These are phyloP conservation scores for Urtica urens DNA, from an alignment of 306 rosid genomes.

Conservation along the genomic window DNA sequence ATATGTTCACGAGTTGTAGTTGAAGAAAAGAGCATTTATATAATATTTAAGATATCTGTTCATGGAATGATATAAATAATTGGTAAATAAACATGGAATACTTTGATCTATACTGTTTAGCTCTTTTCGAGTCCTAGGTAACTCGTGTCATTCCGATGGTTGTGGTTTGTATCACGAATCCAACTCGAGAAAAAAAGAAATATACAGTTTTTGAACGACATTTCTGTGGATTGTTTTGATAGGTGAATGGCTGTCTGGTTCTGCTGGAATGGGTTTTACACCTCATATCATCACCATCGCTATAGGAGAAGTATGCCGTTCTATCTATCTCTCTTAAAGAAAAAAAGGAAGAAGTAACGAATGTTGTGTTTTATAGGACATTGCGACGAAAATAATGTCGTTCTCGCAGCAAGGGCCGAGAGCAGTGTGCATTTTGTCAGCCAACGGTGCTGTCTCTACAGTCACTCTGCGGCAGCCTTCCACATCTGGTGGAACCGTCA, in stretches of 20 bases:
- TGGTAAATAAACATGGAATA: too few relatives aligned
- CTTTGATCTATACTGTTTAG: too few relatives aligned
- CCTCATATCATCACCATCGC: slow-evolving; percentile 82
- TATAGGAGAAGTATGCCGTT: slow-evolving; percentile 65
- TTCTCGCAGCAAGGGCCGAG: slow-evolving; percentile 91
- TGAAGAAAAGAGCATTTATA: too few relatives aligned
- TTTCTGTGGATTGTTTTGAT: slow-evolving; percentile 24
- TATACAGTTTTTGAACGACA: slow-evolving; percentile 13
- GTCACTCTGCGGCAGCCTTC: slow-evolving; percentile 91
- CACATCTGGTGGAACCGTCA: slow-evolving; percentile 81
- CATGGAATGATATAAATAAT: too few relatives aligned
- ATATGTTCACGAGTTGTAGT: too few relatives aligned
- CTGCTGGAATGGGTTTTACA: slow-evolving; percentile 88
- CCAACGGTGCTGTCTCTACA: slow-evolving; percentile 80
- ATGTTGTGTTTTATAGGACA: slow-evolving; percentile 52
- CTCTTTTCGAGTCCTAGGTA: too few relatives aligned
- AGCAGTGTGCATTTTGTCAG: slow-evolving; percentile 76
- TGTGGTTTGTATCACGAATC: not conserved
- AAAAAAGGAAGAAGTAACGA: too few relatives aligned
- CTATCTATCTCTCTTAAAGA: slow-evolving; percentile 7
- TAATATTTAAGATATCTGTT: too few relatives aligned
- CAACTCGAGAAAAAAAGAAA: not conserved
- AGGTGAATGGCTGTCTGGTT: slow-evolving; percentile 74
- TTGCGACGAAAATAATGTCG: slow-evolving; percentile 73
- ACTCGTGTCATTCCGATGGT: too few relatives aligned